Evolutionary conservation across 2,329 filamentous ascomycete species (phyloP).

Genomic region (Clonostachys rosea): DNA sequence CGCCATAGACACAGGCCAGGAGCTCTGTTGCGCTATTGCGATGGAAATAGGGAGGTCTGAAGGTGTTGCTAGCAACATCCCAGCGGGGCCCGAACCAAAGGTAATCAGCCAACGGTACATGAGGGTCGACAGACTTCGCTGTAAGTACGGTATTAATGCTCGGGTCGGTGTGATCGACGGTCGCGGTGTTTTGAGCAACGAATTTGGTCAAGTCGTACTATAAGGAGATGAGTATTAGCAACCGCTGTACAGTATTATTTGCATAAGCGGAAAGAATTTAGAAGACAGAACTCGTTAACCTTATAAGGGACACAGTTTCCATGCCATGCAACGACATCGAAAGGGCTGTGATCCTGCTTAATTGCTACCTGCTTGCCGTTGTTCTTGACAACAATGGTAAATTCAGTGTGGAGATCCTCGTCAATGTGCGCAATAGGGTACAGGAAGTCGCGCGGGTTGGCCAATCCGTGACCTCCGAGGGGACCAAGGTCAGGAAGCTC

Average conservation of each 20-base stretch:
- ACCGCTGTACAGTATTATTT: too few species aligned
- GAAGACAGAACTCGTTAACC: neutral
- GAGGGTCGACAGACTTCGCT: constrained; percentile 45
- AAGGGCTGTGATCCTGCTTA: constrained; percentile 56
- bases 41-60: constrained; percentile 63
- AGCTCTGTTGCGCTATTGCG: constrained; percentile 53
- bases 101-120: constrained; percentile 57
- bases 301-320: constrained; percentile 66
- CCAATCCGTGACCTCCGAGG: constrained; percentile 62
- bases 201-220: constrained; percentile 57
- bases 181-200: constrained; percentile 53
- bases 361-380: constrained; percentile 53
- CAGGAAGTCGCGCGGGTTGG: constrained; percentile 67
- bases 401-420: constrained; percentile 25
- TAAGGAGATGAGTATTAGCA: too few species aligned
- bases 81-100: constrained; percentile 64
- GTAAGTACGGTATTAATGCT: constrained; percentile 63
- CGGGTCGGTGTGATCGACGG: constrained; percentile 62
- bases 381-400: constrained; percentile 51
- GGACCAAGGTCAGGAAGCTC: constrained; percentile 62
- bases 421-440: constrained; percentile 51
- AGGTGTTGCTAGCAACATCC: constrained; percentile 57
- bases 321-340: constrained; percentile 65
- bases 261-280: too few species aligned
- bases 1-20: constrained; percentile 43